Percentiles rank a stretch among this genome's conserved stretches.
phyloP scores from a whole-genome alignment of 2,329 filamentous ascomycete species.

The Intubia oerlemansii region DNA sequence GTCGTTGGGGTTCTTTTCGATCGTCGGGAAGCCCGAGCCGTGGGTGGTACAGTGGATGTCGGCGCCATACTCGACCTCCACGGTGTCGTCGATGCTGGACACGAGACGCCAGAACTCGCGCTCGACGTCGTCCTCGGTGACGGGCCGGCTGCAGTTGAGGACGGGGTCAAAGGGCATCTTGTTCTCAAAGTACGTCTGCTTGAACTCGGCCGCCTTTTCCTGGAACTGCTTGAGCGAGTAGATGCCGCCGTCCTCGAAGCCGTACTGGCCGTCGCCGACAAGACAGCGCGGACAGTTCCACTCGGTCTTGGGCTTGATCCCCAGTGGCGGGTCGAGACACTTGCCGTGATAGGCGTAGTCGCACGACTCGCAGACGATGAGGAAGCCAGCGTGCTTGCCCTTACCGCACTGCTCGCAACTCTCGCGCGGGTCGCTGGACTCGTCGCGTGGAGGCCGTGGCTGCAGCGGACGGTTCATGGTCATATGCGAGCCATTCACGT shows the following conservation, averaged over 20 bases:
- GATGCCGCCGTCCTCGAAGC: slow-evolving; percentile 87
- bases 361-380: slow-evolving; percentile 78
- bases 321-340: slow-evolving; percentile 74
- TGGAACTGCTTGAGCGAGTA: slow-evolving; percentile 95
- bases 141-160: slow-evolving; percentile 56
- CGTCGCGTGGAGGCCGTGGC: slow-evolving; percentile 39
- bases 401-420: slow-evolving; percentile 77
- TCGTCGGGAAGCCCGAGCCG: slow-evolving; percentile 86
- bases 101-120: slow-evolving; percentile 93
- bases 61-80: slow-evolving; percentile 94
- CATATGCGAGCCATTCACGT: slow-evolving; percentile 93
- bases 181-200: slow-evolving; percentile 77
- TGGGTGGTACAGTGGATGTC: slow-evolving; percentile 98
- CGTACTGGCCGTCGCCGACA: slow-evolving; percentile 89
- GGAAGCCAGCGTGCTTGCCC: slow-evolving; percentile 45
- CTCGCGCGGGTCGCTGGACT: slow-evolving; percentile 23
- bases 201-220: slow-evolving; percentile 87
- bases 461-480: slow-evolving; percentile 71
- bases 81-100: slow-evolving; percentile 80
- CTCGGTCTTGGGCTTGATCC: slow-evolving; percentile 57
- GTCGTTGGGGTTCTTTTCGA: slow-evolving; percentile 75
- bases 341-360: slow-evolving; percentile 71
- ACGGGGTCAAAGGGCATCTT: slow-evolving; percentile 78
- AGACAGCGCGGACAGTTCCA: slow-evolving; percentile 95
- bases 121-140: slow-evolving; percentile 90